A percentile compares a stretch with the other conserved stretches of the same genome.
Conservation (phyloP, 2,329 filamentous ascomycete species). For the Ploettnerulaceae sp. region DNA sequence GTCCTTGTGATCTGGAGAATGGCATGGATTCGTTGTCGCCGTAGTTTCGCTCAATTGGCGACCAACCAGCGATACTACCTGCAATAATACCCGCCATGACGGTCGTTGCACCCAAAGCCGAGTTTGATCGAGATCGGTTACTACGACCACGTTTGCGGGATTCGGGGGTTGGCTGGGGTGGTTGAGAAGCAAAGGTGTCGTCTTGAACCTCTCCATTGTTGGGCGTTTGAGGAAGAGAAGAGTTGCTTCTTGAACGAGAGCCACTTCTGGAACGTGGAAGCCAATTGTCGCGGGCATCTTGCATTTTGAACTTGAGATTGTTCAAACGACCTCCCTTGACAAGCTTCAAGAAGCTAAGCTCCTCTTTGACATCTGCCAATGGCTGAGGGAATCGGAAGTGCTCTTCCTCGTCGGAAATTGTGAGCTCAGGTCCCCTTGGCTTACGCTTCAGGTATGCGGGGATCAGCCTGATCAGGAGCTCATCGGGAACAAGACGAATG, state of each 20-base stretch:
- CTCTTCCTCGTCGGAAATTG: conserved; percentile 60
- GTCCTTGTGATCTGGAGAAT: conserved; percentile 28
- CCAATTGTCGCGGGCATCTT: conserved; percentile 68
- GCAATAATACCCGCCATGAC: conserved; percentile 83
- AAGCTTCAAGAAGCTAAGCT: conserved; percentile 73
- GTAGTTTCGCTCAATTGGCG: conserved; percentile 58
- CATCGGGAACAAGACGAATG: conserved; percentile 79
- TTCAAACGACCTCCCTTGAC: conserved; percentile 79
- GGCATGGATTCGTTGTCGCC: conserved; percentile 28
- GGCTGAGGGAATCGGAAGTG: conserved; percentile 66
- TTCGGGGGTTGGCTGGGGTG: conserved; percentile 48
- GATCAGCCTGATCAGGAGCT: conserved; percentile 28
- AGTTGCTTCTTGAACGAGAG: conserved; percentile 60
- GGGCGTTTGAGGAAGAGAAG: conserved; percentile 63
- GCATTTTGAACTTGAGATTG: conserved; percentile 72
- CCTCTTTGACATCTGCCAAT: conserved; percentile 70
- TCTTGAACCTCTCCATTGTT: conserved; percentile 45
- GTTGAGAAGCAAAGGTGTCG: conserved; percentile 41
- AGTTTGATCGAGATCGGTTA: conserved; percentile 58
- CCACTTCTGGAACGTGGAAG: conserved; percentile 57
- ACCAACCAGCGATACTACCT: conserved; percentile 72
- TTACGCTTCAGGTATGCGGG: conserved; percentile 30
- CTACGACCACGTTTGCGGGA: conserved; percentile 63
- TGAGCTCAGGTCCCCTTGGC: conserved; percentile 40
- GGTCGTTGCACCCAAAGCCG: conserved; percentile 66